A percentile compares a stretch with the other conserved stretches of the same genome.
Conservation (phyloP, 306 rosid genomes). For the Glycyrrhiza uralensis region DNA sequence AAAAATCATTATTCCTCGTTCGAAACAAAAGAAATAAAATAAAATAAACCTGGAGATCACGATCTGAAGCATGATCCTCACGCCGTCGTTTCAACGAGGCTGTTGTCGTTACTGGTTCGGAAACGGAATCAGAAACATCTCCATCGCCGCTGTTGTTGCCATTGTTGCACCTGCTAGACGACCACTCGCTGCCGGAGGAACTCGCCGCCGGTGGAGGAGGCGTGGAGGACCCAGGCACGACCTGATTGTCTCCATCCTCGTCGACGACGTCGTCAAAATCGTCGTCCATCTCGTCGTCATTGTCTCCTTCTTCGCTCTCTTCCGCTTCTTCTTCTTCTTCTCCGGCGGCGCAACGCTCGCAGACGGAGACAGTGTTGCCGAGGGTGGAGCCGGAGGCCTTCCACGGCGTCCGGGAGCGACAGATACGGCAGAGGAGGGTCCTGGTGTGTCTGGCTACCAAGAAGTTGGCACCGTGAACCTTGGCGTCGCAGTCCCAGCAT, state of each 20-base stretch:
- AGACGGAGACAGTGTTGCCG: constrained; percentile 58
- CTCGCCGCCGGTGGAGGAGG: constrained; percentile 53
- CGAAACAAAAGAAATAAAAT: background rate
- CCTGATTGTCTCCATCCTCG: constrained; percentile 57
- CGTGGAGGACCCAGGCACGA: constrained; percentile 50
- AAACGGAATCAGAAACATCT: constrained; percentile 24
- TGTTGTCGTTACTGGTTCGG: constrained; percentile 23
- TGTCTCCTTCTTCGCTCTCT: constrained; percentile 43
- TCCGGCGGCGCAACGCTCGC: constrained; percentile 47
- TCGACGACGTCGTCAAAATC: constrained; percentile 19
- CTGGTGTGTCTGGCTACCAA: constrained; percentile 66
- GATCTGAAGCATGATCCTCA: constrained; percentile 40
- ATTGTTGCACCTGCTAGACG: constrained; percentile 26
- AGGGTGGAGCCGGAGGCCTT: constrained; percentile 66
- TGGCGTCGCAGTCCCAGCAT: constrained; percentile 79
- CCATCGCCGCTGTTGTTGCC: background rate
- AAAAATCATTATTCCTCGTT: background rate
- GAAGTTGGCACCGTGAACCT: constrained; percentile 78
- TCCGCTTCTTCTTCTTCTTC: background rate
- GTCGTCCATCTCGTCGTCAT: constrained; percentile 41
- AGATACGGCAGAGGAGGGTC: constrained; percentile 64
- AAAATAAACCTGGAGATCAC: constrained; percentile 43
- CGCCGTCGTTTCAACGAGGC: constrained; percentile 55
- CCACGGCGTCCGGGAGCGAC: constrained; percentile 78
- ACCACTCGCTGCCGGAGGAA: constrained; percentile 56